Percentiles rank a stretch among this genome's conserved stretches.
Conservation (phyloP, 1,284 basidiomycete species). For the Moesziomyces sp. region DNA sequence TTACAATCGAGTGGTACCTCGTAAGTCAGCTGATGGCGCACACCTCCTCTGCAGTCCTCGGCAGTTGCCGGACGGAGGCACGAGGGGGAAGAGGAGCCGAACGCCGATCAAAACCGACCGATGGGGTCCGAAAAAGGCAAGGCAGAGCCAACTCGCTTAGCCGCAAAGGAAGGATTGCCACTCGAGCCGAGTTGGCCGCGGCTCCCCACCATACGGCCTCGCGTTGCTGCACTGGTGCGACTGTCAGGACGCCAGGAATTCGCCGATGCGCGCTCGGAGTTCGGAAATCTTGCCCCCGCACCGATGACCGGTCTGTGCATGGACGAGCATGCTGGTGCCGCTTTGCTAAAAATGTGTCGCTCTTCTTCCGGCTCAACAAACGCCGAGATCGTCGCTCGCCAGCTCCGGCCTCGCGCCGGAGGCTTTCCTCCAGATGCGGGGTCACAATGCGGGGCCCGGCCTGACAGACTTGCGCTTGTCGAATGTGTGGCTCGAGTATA, state of each 20-base stretch:
- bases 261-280: slow-evolving; percentile 9
- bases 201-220: not conserved
- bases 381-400: slow-evolving; percentile 1
- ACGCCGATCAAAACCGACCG: slow-evolving; percentile 11
- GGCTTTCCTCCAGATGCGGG: slow-evolving; percentile 17
- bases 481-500: not conserved
- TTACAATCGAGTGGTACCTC: no score
- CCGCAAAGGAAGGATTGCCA: not conserved
- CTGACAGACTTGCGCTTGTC: not conserved
- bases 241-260: not conserved
- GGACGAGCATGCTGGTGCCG: no score
- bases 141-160: slow-evolving; percentile 10
- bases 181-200: slow-evolving; percentile 5
- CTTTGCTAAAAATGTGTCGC: no score
- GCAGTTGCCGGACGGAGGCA: no score
- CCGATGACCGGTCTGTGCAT: not conserved
- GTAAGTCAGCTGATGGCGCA: no score
- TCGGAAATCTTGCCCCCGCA: slow-evolving; percentile 23
- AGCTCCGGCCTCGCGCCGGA: not conserved
- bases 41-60: not conserved
- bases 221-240: slow-evolving; percentile 1
- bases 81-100: not conserved
- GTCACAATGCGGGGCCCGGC: slow-evolving; percentile 2
- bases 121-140: not conserved
- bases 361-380: slow-evolving; percentile 5